A percentile compares a stretch with the other conserved stretches of the same genome.
These are phyloP conservation scores for Klebsormidium nitens DNA, from an alignment of 139 green algal species.

Conservation along the genomic window DNA sequence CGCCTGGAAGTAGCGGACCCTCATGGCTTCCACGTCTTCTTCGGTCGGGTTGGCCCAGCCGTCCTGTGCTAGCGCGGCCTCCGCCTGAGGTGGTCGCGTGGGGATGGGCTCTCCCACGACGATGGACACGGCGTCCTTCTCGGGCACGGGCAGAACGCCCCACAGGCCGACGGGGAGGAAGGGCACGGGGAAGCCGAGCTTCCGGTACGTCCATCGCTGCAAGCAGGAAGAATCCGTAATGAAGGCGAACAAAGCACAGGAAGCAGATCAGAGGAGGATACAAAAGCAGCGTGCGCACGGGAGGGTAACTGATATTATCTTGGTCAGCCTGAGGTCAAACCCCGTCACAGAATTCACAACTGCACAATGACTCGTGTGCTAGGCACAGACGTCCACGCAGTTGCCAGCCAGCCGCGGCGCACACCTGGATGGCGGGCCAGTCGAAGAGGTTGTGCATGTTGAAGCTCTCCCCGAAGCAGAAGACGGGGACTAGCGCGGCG, in stretches of 20 bases:
- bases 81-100: not conserved
- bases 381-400: too few species aligned
- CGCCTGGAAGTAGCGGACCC: conserved; percentile 16
- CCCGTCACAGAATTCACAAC: too few species aligned
- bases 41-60: not conserved
- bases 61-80: not conserved
- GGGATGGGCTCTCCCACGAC: conserved; percentile 31
- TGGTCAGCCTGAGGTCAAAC: too few species aligned
- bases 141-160: conserved; percentile 36
- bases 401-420: too few species aligned
- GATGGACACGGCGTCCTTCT: conserved; percentile 6
- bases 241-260: not conserved
- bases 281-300: too few species aligned
- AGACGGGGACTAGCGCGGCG: conserved; percentile 46
- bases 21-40: conserved; percentile 19
- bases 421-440: conserved; percentile 34
- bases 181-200: conserved; percentile 45
- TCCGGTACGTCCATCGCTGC: conserved; percentile 49
- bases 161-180: conserved; percentile 39
- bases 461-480: conserved; percentile 47
- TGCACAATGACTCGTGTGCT: too few species aligned
- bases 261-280: too few species aligned
- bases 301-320: too few species aligned
- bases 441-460: conserved; percentile 37
- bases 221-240: not conserved